Conservation (phyloP, 1,284 basidiomycete species). For the Malassezia caprae region DNA sequence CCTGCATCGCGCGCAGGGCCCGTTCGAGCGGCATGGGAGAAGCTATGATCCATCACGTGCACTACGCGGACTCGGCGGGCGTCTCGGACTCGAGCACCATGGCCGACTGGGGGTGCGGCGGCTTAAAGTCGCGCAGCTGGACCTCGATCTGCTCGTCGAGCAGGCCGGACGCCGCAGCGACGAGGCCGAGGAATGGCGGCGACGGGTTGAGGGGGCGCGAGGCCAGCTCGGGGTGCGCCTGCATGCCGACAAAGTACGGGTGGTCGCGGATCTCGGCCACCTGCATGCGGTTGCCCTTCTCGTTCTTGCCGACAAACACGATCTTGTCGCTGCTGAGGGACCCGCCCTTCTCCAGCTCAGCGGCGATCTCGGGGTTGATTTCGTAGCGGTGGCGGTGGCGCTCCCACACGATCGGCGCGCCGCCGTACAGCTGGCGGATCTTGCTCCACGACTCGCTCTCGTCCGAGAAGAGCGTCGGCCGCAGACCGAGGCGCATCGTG, state of each 20-base stretch:
- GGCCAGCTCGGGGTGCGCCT: slow-evolving; percentile 98
- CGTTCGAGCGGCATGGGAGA: not conserved
- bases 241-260: slow-evolving; percentile 86
- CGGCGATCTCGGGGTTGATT: slow-evolving; percentile 81
- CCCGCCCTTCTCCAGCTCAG: slow-evolving; percentile 55
- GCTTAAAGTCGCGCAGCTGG: slow-evolving; percentile 55
- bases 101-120: slow-evolving; percentile 52
- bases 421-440: slow-evolving; percentile 74
- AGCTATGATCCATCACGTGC: slow-evolving; percentile 12
- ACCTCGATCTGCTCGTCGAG: slow-evolving; percentile 65
- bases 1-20: slow-evolving; percentile 8
- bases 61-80: not conserved
- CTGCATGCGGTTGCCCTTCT: slow-evolving; percentile 95
- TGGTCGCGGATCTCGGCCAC: slow-evolving; percentile 79
- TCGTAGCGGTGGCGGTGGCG: slow-evolving; percentile 94
- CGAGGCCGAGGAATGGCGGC: slow-evolving; percentile 89
- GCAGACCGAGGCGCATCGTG: slow-evolving; percentile 90
- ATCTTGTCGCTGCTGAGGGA: slow-evolving; percentile 10
- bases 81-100: slow-evolving; percentile 33
- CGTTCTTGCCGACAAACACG: slow-evolving; percentile 78
- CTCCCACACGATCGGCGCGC: slow-evolving; percentile 78
- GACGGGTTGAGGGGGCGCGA: slow-evolving; percentile 96
- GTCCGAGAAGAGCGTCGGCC: slow-evolving; percentile 78
- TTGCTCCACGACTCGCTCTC: slow-evolving; percentile 52
- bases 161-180: slow-evolving; percentile 68